A percentile compares a stretch with the other conserved stretches of the same genome.
Evolutionary conservation across 129 eudicot species (phyloP).

Genomic region (Gnaphalium uliginosum): DNA sequence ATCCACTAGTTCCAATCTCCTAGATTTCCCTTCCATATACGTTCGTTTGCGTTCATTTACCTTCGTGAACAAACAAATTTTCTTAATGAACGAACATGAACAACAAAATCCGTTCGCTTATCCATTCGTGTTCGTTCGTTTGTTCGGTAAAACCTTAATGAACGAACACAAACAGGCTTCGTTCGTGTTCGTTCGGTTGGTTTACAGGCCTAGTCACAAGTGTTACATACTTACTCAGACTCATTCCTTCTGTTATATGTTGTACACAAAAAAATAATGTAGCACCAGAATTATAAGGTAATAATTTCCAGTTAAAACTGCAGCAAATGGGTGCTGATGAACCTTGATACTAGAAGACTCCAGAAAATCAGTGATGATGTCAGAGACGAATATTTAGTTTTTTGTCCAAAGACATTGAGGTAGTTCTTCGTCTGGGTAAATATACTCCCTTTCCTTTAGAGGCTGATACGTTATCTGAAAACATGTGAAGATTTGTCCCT

Average conservation of each 20-base stretch:
- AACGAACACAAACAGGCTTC: no score
- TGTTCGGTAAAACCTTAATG: no score
- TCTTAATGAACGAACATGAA: no score
- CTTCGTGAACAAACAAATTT: no score
- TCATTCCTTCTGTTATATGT: neutral
- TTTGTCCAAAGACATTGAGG: slow-evolving; percentile 72
- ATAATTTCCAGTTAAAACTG: slow-evolving; percentile 15
- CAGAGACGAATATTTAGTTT: slow-evolving; percentile 56
- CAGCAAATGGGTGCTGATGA: slow-evolving; percentile 98
- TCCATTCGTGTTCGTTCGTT: no score
- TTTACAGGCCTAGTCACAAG: no score
- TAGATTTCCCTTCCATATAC: no score
- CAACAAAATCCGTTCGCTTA: no score
- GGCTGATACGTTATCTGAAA: slow-evolving; percentile 7
- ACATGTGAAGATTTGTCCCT: neutral
- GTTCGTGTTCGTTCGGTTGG: no score
- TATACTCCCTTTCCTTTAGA: neutral
- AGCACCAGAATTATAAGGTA: neutral
- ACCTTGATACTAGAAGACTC: slow-evolving; percentile 73
- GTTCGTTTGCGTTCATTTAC: no score
- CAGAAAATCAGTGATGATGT: slow-evolving; percentile 76
- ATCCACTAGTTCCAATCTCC: no score
- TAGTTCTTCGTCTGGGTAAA: slow-evolving; percentile 20
- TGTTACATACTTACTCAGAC: neutral
- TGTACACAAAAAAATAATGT: neutral